Conservation (phyloP, 208 protist genomes). For the Polymyxa betae region DNA sequence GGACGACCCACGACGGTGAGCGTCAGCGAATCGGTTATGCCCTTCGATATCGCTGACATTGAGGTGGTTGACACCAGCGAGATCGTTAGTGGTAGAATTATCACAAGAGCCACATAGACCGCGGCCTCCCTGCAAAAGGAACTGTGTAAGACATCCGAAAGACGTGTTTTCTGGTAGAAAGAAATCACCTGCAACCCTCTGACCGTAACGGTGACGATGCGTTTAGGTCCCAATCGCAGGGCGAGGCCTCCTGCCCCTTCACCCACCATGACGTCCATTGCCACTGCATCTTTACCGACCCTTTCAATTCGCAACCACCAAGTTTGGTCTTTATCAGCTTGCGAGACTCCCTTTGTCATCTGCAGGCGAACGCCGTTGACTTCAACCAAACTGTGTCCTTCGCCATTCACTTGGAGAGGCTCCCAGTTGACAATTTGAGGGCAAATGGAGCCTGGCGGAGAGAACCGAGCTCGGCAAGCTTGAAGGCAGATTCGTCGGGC, state of each 20-base stretch:
- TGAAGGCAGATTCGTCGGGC: neutral
- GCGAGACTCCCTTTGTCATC: neutral
- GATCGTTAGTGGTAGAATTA: neutral
- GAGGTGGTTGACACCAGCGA: constrained; percentile 30
- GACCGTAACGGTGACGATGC: neutral
- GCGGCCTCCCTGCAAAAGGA: neutral
- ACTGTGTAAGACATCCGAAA: too few relatives aligned
- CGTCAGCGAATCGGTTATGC: constrained; percentile 14
- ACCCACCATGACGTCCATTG: neutral
- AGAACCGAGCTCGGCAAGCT: neutral
- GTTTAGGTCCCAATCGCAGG: constrained; percentile 38
- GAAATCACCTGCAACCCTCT: too few relatives aligned
- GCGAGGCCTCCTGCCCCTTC: neutral
- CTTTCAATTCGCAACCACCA: neutral
- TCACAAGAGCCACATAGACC: constrained; percentile 22
- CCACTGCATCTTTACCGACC: neutral
- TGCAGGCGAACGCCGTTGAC: constrained; percentile 15
- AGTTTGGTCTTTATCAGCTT: neutral
- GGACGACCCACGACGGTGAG: neutral
- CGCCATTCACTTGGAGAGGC: neutral
- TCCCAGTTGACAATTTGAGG: neutral
- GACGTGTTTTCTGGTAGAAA: too few relatives aligned
- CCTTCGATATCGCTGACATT: constrained; percentile 28
- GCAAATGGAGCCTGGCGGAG: neutral
- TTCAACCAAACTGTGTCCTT: neutral